Conservation (phyloP, 2,329 filamentous ascomycete genomes). For the Fusarium torreyae region DNA sequence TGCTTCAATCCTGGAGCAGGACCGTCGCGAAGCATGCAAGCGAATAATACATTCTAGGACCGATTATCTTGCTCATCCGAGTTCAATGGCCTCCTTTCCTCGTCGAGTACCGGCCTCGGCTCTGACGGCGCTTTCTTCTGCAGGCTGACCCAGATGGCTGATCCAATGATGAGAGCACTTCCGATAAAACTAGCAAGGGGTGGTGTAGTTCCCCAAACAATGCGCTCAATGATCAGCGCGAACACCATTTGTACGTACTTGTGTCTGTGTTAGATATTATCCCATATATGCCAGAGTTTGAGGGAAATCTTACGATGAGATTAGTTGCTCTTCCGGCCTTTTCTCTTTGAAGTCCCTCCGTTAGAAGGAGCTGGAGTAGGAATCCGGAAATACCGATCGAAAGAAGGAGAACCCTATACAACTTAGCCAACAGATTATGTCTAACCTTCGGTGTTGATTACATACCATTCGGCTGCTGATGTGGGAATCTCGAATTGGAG, state of each 20-base stretch:
- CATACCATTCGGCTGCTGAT: slow-evolving; percentile 48
- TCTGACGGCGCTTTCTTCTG: slow-evolving; percentile 56
- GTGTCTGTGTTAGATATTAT: slow-evolving; percentile 43
- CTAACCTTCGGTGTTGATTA: fast-evolving
- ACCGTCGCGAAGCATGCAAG: too few species aligned
- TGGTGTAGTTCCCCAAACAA: slow-evolving; percentile 62
- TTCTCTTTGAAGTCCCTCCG: slow-evolving; percentile 79
- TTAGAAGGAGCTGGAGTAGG: slow-evolving; percentile 83
- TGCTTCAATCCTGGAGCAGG: too few species aligned
- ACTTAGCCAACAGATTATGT: neutral
- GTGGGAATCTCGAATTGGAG: slow-evolving; percentile 58
- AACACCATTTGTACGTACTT: slow-evolving; percentile 55
- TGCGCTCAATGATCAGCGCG: slow-evolving; percentile 57
- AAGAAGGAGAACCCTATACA: slow-evolving; percentile 70
- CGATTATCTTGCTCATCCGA: neutral
- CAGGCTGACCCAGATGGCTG: slow-evolving; percentile 60
- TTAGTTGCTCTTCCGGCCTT: slow-evolving; percentile 61
- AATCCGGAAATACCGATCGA: slow-evolving; percentile 80
- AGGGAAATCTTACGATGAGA: slow-evolving; percentile 47
- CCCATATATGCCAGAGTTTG: fast-evolving
- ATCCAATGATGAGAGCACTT: slow-evolving; percentile 58
- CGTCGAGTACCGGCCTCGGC: slow-evolving; percentile 48
- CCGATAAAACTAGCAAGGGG: slow-evolving; percentile 57
- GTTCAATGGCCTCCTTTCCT: slow-evolving; percentile 55
- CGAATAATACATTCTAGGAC: too few species aligned